A percentile compares a stretch with the other conserved stretches of the same genome.
These are phyloP conservation scores for Heterobasidion parviporum DNA, from an alignment of 1,284 basidiomycete genomes.

Conservation along the genomic window DNA sequence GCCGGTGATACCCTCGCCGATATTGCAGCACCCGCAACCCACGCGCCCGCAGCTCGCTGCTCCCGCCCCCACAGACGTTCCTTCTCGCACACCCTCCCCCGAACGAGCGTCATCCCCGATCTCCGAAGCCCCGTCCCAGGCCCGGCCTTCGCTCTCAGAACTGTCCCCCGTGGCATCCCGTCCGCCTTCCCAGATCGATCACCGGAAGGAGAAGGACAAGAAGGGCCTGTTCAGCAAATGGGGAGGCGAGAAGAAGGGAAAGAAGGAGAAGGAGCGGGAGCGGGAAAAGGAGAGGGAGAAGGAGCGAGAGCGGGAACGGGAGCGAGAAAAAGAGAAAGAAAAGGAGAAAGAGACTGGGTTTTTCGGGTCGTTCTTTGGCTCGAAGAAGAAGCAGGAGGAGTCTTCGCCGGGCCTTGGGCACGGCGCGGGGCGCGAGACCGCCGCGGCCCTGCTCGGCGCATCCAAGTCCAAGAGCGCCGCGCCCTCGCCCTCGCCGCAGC, in stretches of 20 bases:
- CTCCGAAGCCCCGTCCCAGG: neutral
- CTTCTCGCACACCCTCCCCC: constrained; percentile 39
- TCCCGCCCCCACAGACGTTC: constrained; percentile 23
- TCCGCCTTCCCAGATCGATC: constrained; percentile 21
- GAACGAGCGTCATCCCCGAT: constrained; percentile 9
- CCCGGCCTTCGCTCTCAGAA: neutral
- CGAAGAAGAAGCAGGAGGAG: constrained; percentile 74
- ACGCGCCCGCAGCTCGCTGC: constrained; percentile 23
- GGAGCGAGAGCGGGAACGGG: constrained; percentile 36
- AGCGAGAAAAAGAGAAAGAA: constrained; percentile 43
- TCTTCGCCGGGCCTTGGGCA: constrained; percentile 38
- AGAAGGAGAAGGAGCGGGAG: constrained; percentile 35
- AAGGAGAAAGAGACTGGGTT: constrained; percentile 73
- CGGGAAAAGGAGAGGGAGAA: constrained; percentile 40
- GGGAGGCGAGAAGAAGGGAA: constrained; percentile 67
- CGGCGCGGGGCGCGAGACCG: constrained; percentile 67
- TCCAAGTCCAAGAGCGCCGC: constrained; percentile 62
- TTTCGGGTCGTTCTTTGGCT: constrained; percentile 82
- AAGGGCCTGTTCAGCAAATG: constrained; percentile 65
- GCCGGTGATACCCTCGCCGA: constrained; percentile 23
- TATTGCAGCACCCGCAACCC: constrained; percentile 51
- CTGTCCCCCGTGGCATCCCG: neutral
- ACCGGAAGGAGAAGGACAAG: constrained; percentile 72
- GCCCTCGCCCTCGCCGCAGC: constrained; percentile 54
- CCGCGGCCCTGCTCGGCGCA: constrained; percentile 73